phyloP scores from a whole-genome alignment of 2,329 filamentous ascomycete genomes.

The Botrytis aclada region DNA sequence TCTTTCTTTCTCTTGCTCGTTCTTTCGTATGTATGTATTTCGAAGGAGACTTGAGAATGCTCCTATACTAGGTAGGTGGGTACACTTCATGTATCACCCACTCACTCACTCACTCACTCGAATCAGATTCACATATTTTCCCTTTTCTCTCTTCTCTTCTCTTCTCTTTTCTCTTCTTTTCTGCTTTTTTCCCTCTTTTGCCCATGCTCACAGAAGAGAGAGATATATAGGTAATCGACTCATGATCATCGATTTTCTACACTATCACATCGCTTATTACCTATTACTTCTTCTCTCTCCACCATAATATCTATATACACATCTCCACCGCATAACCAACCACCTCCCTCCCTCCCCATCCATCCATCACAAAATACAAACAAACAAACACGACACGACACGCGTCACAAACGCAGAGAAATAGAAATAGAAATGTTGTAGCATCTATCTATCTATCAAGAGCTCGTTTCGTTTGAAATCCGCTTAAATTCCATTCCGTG shows the following conservation, averaged over 20 bases:
- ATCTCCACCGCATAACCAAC: not conserved
- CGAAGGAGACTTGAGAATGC: not conserved
- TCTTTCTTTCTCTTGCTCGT: not conserved
- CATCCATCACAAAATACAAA: not conserved
- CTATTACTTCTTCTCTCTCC: not conserved
- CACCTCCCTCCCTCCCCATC: no score
- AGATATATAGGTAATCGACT: not conserved
- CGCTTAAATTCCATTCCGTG: not conserved
- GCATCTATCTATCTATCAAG: not conserved
- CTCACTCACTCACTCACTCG: no score
- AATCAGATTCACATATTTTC: not conserved
- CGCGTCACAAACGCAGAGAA: not conserved
- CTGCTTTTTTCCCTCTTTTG: no score
- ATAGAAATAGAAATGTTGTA: not conserved
- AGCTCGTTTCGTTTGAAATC: no score
- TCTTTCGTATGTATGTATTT: no score
- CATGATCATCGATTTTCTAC: not conserved
- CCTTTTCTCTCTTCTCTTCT: not conserved
- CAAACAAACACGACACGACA: not conserved
- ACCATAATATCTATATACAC: no score
- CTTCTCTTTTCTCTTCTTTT: not conserved
- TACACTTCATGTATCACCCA: not conserved
- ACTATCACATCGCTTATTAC: not conserved
- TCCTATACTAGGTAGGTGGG: no score
- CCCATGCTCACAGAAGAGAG: no score